These are phyloP conservation scores for Fusarium sp. DNA, from an alignment of 2,329 filamentous ascomycete genomes.

Conservation along the genomic window DNA sequence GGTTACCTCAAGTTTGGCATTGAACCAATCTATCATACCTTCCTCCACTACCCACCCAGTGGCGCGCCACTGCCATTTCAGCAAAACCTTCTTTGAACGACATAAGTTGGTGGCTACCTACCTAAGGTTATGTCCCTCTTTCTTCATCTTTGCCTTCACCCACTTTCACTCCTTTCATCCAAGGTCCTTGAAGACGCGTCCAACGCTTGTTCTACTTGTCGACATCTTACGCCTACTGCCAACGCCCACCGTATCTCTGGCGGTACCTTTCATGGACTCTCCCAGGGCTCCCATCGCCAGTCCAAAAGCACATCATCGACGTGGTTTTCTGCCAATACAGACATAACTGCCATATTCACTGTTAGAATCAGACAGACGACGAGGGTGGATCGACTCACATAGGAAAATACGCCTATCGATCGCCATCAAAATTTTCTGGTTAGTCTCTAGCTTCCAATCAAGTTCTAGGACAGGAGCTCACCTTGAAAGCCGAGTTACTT, in stretches of 20 bases:
- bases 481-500: constrained; percentile 65
- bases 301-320: constrained; percentile 23
- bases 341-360: constrained; percentile 61
- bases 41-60: constrained; percentile 35
- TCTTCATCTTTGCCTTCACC: neutral
- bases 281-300: neutral
- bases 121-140: neutral
- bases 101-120: neutral
- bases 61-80: constrained; percentile 36
- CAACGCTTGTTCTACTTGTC: neutral
- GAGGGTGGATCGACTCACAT: no score
- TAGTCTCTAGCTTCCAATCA: constrained; percentile 6
- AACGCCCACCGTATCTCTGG: neutral
- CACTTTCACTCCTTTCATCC: neutral
- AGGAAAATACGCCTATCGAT: constrained; percentile 66
- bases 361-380: constrained; percentile 13
- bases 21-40: constrained; percentile 16
- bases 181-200: neutral
- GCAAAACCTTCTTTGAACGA: constrained; percentile 44
- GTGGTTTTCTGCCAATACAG: constrained; percentile 69
- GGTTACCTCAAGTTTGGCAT: constrained; percentile 13
- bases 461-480: constrained; percentile 44
- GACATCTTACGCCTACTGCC: neutral
- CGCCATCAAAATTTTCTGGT: constrained; percentile 1
- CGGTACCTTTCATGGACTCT: neutral